phyloP scores from a whole-genome alignment of 305 asterid genomes.

The Fraxinus ornus region DNA sequence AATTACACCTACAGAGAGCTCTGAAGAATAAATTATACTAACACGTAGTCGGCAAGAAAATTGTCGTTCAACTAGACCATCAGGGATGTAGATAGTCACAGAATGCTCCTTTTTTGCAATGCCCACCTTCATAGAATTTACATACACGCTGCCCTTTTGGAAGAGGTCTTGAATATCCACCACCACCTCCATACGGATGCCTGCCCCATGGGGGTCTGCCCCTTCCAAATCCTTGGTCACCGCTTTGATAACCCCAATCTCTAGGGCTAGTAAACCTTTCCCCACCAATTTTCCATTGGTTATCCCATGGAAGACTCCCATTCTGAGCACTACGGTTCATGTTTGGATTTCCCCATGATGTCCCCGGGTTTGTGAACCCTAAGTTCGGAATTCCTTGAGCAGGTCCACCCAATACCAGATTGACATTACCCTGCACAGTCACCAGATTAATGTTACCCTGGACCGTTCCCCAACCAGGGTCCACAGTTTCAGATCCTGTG shows the following conservation, averaged over 20 bases:
- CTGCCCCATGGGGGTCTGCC: slow-evolving; percentile 69
- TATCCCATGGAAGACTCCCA: slow-evolving; percentile 61
- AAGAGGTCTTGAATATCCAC: slow-evolving; percentile 60
- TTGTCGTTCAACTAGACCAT: slow-evolving; percentile 19
- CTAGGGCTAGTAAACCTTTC: slow-evolving; percentile 69
- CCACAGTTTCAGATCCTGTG: slow-evolving; percentile 39
- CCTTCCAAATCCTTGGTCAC: slow-evolving; percentile 54
- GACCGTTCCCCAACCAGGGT: slow-evolving; percentile 49
- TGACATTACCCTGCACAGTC: slow-evolving; percentile 62
- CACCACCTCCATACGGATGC: slow-evolving; percentile 52
- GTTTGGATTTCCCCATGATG: slow-evolving; percentile 52
- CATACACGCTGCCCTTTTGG: slow-evolving; percentile 80
- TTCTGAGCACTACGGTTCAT: slow-evolving; percentile 44
- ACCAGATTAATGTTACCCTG: slow-evolving; percentile 63
- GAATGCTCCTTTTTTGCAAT: slow-evolving; percentile 82
- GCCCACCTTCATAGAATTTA: slow-evolving; percentile 83
- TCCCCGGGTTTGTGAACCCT: slow-evolving; percentile 44
- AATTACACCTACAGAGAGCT: background rate
- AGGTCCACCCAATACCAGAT: slow-evolving; percentile 59
- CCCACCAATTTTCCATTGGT: slow-evolving; percentile 60
- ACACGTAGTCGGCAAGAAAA: slow-evolving; percentile 15
- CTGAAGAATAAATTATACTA: slow-evolving; percentile 23
- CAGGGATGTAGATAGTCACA: slow-evolving; percentile 82
- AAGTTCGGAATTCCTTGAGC: slow-evolving; percentile 49
- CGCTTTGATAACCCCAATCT: slow-evolving; percentile 64